Base-by-base conservation (phyloP, 139 green algal genomes). In the Pedinophyceae sp. region DNA sequence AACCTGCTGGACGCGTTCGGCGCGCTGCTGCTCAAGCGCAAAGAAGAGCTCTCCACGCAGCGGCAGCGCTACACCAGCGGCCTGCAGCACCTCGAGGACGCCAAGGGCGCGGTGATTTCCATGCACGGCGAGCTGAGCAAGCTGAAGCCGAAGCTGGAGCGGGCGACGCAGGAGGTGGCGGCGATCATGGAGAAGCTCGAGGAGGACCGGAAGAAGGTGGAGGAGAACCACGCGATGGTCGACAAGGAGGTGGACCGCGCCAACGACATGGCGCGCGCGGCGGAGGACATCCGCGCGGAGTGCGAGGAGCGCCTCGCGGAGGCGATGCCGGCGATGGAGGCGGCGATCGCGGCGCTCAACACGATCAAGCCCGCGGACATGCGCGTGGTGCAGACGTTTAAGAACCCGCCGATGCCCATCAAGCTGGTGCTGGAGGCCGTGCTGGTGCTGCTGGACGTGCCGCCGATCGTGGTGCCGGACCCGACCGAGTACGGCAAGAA, bases 291-390 rank as follows among this genome's bases (percentile, higher is more conserved):
- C 58, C 71, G 71, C 34, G 26, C 40, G 0, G 70, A 78, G 56
- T 78, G 70, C 50, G 70, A 78, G 58, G 60, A 51, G 4, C 60
- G 57, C 19, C 61, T 77, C 13, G 52, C 55, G 4, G 65, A 69
- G 26, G 69, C 69, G 5, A 68, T 77, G 34, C 69, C 69, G 1
- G 46, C 54, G 5, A 57, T 77, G n/a, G 43, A 77, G 17, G 50
- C 54, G 23, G 69, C 70, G 6, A 34, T 78, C 53, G 5, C 38
- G 27, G 73, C 73, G 0, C 70, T 87, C 27, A 75, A 84, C 72
- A 87, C 78, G 19, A 77, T 87, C 71, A 80, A 78, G 57, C 48
- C 71, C 4, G 58, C 59, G 2, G 78, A 87, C 57, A 81, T 84
- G 52, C 67, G 75, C 52, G 57, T 80, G 24, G 68, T 87, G 50